A percentile compares a stretch with the other conserved stretches of the same genome.
phyloP scores from a whole-genome alignment of 805 yeast species.

The Cyberlindnera petersonii region DNA sequence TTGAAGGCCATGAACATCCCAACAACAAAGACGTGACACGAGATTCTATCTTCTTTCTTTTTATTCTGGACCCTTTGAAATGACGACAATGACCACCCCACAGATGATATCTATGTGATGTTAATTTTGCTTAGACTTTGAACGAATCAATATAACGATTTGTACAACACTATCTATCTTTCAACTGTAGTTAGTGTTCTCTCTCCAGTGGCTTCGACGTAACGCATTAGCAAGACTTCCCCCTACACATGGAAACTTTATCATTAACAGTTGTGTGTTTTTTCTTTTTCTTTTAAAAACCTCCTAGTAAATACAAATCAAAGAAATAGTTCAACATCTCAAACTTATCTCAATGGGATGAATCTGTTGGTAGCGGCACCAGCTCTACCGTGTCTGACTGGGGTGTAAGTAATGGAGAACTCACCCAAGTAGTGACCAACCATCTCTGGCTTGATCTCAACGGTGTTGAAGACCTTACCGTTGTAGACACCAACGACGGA shows the following conservation, averaged over 20 bases:
- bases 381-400: conserved; percentile 99
- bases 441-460: conserved; percentile 99
- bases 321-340: conserved; percentile 14
- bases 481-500: conserved; percentile 98
- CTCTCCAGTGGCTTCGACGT: too few species aligned
- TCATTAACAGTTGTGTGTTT: conserved; percentile 20
- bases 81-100: background rate
- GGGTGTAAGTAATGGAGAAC: conserved; percentile 99
- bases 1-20: conserved; percentile 48
- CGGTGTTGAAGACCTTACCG: conserved; percentile 99
- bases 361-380: conserved; percentile 71
- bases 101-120: too few species aligned
- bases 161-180: too few species aligned
- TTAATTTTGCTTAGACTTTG: too few species aligned
- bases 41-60: too few species aligned
- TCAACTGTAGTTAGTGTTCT: too few species aligned
- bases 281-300: conserved; percentile 6
- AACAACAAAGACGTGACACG: conserved; percentile 1
- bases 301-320: conserved; percentile 22
- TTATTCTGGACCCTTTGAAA: too few species aligned
- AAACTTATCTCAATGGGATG: conserved; percentile 60
- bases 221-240: too few species aligned
- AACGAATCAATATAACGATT: too few species aligned
- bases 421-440: conserved; percentile 99
- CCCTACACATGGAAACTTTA: background rate